Percentiles rank a stretch among this genome's conserved stretches.
phyloP scores from a whole-genome alignment of 768 basidiomycete genomes.

The Trametes cingulata region DNA sequence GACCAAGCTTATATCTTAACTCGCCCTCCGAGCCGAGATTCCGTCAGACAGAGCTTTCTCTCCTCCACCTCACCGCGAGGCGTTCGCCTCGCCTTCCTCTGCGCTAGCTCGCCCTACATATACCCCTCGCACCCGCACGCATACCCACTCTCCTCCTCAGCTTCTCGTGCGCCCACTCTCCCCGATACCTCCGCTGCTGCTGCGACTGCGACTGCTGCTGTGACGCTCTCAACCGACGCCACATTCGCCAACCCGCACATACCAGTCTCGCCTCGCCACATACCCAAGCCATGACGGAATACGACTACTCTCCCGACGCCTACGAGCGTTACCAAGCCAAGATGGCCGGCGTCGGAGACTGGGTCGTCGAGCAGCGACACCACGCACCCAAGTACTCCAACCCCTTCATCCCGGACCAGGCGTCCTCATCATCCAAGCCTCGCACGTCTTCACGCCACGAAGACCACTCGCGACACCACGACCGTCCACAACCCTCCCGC shows the following conservation, averaged over 20 bases:
- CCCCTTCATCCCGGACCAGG: constrained; percentile 23
- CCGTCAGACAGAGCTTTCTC: constrained; percentile 9
- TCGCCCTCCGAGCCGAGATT: constrained; percentile 12
- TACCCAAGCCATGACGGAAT: constrained; percentile 33
- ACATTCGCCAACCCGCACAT: neutral
- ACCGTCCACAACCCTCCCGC: constrained; percentile 19
- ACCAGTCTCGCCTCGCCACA: neutral
- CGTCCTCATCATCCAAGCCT: constrained; percentile 16
- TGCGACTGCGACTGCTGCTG: constrained; percentile 5
- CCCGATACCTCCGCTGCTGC: constrained; percentile 10
- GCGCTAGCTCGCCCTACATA: constrained; percentile 19
- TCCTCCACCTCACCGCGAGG: constrained; percentile 23
- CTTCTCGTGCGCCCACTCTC: neutral
- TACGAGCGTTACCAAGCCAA: constrained; percentile 32
- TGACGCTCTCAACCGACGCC: constrained; percentile 13
- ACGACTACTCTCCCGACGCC: constrained; percentile 38
- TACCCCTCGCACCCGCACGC: constrained; percentile 4
- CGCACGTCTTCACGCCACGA: constrained; percentile 15
- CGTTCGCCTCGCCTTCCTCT: constrained; percentile 14
- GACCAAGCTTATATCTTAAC: constrained; percentile 2
- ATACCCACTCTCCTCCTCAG: constrained; percentile 8
- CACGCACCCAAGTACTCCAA: constrained; percentile 24
- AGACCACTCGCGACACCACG: constrained; percentile 1
- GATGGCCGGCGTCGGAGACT: constrained; percentile 30
- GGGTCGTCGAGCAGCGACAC: constrained; percentile 28